Evolutionary conservation across 495 filamentous ascomycete genomes (phyloP), one percentile per base, ranked within the genome.

Genomic region (Bacidia rubella): DNA sequence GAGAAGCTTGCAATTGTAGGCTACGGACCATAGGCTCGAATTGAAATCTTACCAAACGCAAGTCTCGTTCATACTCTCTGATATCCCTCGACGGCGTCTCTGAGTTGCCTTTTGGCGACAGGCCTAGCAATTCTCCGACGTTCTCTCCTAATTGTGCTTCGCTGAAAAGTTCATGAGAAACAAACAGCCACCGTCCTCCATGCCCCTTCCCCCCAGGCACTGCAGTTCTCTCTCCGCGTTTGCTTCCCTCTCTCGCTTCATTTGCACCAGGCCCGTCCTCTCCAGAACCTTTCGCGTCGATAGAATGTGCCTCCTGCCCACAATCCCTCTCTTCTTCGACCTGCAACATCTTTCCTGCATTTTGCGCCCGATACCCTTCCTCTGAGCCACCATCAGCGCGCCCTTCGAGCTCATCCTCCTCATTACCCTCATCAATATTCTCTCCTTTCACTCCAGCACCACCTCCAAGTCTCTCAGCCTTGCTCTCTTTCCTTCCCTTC

Each of bases 1-100:
- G 20, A 32, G 1, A 50, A 32, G 1, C 7, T 52, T 19, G 39
- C 12, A 42, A 11, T 24, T 44, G 41, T n/a, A 17, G 5, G 27
- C 53, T 50, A 45, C 41, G 17, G 74, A 92, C 90, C 87, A 97
- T 86, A 27, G 90, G 86, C 63, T 95, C 90, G 61, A 90, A 95
- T 65, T 92, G 90, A 70, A 95, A 85, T 63, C 87, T 87, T 39
- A 94, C 78, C 59, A 87, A 73, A 55, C 85, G 76, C 49, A n/a
- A n/a, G 63, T 64, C 41, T 69, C 58, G 47, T 35, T 15, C 29
- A 35, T 35, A 35, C 15, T 35, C 15, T 35, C 29, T 35, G 7
- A 5, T 7, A 35, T 35, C 29, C 29, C 29, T 35, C 29, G 5
- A 7, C 15, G 5, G 5, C 15, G 15, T 35, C 29, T 7, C 29